A percentile compares a stretch with the other conserved stretches of the same genome.
phyloP scores from a whole-genome alignment of 805 yeast species.

The Ogataea paraovalis region DNA sequence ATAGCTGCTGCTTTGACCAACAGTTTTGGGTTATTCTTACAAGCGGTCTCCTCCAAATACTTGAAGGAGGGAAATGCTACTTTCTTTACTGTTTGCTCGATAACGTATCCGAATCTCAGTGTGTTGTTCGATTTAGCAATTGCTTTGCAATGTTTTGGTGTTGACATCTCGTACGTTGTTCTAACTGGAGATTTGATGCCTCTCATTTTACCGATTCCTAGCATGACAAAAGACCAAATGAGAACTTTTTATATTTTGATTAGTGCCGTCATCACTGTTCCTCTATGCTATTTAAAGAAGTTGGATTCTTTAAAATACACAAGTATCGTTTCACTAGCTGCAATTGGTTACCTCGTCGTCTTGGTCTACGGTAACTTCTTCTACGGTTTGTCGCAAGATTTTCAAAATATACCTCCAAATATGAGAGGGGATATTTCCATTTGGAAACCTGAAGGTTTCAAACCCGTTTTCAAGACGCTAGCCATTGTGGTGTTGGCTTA shows the following conservation, averaged over 20 bases:
- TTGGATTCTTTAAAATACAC: slow-evolving; percentile 70
- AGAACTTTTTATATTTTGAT: slow-evolving; percentile 53
- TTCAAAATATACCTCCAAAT: slow-evolving; percentile 40
- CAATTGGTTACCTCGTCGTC: slow-evolving; percentile 58
- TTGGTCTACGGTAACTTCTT: slow-evolving; percentile 51
- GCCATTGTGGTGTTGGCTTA: slow-evolving; percentile 76
- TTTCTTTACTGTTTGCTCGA: slow-evolving; percentile 64
- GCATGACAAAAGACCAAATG: slow-evolving; percentile 24
- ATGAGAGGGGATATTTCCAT: slow-evolving; percentile 41
- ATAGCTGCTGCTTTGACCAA: slow-evolving; percentile 62
- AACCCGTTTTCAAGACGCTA: slow-evolving; percentile 55
- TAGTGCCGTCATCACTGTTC: slow-evolving; percentile 52
- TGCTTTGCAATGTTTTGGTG: slow-evolving; percentile 77
- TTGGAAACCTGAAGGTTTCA: slow-evolving; percentile 38
- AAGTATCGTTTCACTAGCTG: slow-evolving; percentile 62
- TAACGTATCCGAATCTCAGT: slow-evolving; percentile 68
- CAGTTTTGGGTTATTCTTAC: slow-evolving; percentile 62
- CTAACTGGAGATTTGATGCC: slow-evolving; percentile 78
- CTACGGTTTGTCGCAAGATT: slow-evolving; percentile 17
- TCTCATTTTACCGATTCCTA: slow-evolving; percentile 38
- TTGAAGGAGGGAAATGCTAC: slow-evolving; percentile 60
- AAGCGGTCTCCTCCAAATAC: slow-evolving; percentile 54
- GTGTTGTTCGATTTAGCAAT: slow-evolving; percentile 73
- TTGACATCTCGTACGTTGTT: slow-evolving; percentile 65
- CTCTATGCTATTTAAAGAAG: slow-evolving; percentile 56